These are phyloP conservation scores for Rhodotorula sp. DNA, from an alignment of 1,284 basidiomycete species.

Conservation along the genomic window DNA sequence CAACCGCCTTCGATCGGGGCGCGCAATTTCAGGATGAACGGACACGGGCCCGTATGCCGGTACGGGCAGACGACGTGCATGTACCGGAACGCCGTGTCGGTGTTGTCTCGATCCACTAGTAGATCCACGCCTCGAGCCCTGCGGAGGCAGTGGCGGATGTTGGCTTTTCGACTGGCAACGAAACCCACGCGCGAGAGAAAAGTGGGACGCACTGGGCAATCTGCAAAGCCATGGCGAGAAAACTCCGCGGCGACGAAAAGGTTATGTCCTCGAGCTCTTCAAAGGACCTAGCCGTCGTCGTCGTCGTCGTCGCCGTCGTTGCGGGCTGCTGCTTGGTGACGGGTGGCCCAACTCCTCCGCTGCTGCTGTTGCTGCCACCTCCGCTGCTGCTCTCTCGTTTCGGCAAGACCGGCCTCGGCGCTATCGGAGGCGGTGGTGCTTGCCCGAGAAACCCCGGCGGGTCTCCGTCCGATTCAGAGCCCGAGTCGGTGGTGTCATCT, in stretches of 20 bases:
- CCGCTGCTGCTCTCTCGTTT: neutral
- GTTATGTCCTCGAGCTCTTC: constrained; percentile 38
- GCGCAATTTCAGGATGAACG: constrained; percentile 33
- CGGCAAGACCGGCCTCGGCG: constrained; percentile 3
- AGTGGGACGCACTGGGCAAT: constrained; percentile 28
- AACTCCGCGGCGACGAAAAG: constrained; percentile 29
- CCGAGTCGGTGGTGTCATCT: constrained; percentile 2
- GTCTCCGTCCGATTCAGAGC: constrained; percentile 28
- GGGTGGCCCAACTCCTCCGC: neutral
- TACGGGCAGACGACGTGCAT: constrained; percentile 40
- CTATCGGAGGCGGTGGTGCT: neutral
- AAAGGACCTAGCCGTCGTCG: constrained; percentile 10
- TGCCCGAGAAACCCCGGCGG: constrained; percentile 14
- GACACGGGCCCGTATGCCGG: constrained; percentile 28
- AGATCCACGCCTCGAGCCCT: constrained; percentile 24
- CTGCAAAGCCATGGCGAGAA: constrained; percentile 19
- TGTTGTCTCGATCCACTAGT: constrained; percentile 33
- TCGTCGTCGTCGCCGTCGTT: neutral
- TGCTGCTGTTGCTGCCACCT: neutral
- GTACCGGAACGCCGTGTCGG: constrained; percentile 31
- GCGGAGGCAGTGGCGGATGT: neutral
- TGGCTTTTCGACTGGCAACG: neutral
- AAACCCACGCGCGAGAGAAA: neutral
- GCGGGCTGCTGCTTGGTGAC: neutral
- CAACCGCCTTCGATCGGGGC: constrained; percentile 37